Evolutionary conservation across 2,329 filamentous ascomycete genomes (phyloP).

Genomic region (Penicillium palitans): DNA sequence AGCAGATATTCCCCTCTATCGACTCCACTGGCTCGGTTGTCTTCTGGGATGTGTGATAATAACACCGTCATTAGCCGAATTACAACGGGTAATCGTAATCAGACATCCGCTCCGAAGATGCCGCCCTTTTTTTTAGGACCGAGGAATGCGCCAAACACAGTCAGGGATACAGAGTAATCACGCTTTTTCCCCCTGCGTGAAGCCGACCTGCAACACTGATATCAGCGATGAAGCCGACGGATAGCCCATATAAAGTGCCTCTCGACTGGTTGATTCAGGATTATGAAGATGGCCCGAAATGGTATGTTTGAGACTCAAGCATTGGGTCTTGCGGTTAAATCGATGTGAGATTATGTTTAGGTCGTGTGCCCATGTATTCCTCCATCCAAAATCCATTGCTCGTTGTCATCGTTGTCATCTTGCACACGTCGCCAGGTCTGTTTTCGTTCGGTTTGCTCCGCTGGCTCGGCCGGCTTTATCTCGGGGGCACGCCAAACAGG

Average conservation of each 20-base stretch:
- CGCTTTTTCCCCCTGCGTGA: no score
- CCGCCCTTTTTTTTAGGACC: background rate
- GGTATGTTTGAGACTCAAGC: background rate
- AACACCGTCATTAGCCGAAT: slow-evolving; percentile 7
- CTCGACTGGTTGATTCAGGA: background rate
- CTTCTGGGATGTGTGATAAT: background rate
- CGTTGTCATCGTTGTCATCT: slow-evolving; percentile 50
- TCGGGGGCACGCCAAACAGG: slow-evolving; percentile 47
- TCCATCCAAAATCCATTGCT: slow-evolving; percentile 50
- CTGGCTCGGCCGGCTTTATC: slow-evolving; percentile 24
- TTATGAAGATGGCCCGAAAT: background rate
- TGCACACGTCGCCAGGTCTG: slow-evolving; percentile 51
- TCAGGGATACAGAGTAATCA: background rate
- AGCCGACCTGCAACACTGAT: background rate
- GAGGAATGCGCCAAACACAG: background rate
- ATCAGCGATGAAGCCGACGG: background rate
- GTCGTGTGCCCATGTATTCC: slow-evolving; percentile 40
- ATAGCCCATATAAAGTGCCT: background rate
- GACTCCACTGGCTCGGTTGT: slow-evolving; percentile 4
- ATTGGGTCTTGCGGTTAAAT: background rate
- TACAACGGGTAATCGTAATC: background rate
- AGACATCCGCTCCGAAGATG: background rate
- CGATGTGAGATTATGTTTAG: background rate
- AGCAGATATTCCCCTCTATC: background rate
- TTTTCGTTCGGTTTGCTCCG: slow-evolving; percentile 34